phyloP scores from a whole-genome alignment of 202 grass and related monocot genomes.

The Panicum hallii region DNA sequence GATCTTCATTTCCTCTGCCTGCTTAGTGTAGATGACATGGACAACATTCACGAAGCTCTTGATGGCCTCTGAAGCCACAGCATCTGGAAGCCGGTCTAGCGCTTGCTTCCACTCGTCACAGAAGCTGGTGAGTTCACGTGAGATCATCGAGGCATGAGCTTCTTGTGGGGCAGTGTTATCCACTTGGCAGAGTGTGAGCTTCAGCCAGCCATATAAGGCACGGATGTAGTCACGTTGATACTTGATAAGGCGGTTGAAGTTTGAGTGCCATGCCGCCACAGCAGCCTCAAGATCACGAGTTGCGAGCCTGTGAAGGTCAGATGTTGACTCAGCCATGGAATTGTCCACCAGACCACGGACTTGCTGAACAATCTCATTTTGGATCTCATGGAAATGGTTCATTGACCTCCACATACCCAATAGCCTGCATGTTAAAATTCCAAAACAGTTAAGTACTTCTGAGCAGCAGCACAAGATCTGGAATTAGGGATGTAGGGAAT shows the following conservation, averaged over 20 bases:
- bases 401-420: constrained; percentile 98
- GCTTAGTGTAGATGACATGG: constrained; percentile 93
- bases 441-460: constrained; percentile 31
- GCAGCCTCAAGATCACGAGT: constrained; percentile 93
- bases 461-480: constrained; percentile 17
- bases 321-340: constrained; percentile 78
- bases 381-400: constrained; percentile 87
- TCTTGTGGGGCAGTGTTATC: constrained; percentile 62
- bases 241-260: constrained; percentile 91
- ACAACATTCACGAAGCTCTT: constrained; percentile 94
- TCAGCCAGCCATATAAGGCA: constrained; percentile 85
- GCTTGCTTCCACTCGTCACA: constrained; percentile 99
- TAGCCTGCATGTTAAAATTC: constrained; percentile 58
- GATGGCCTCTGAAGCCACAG: constrained; percentile 90
- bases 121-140: constrained; percentile 79
- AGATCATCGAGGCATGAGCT: constrained; percentile 68
- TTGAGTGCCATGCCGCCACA: constrained; percentile 82
- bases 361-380: constrained; percentile 93
- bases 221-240: constrained; percentile 86
- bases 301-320: constrained; percentile 87
- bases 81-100: constrained; percentile 82
- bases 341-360: constrained; percentile 85
- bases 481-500: constrained; percentile 1
- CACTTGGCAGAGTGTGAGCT: constrained; percentile 85
- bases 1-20: constrained; percentile 91